Conservation (phyloP, 177 flowering plant species). For the Tripterygium wilfordii region DNA sequence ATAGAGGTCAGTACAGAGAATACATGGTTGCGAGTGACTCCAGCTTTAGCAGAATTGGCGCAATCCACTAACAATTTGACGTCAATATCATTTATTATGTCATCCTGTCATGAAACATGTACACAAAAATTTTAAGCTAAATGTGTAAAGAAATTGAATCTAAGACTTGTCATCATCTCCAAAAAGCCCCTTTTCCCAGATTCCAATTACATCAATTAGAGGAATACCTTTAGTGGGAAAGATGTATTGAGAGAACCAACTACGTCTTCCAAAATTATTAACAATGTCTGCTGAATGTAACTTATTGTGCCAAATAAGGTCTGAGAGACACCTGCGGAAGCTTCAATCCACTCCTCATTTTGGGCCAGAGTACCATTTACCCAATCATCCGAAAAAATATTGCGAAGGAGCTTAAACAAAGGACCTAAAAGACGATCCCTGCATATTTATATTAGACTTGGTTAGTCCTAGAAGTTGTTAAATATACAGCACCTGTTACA, state of each 20-base stretch:
- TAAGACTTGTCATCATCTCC: too few species aligned
- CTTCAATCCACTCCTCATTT: conserved; percentile 17
- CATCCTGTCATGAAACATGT: conserved; percentile 36
- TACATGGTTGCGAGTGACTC: conserved; percentile 60
- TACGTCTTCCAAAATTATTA: conserved; percentile 67
- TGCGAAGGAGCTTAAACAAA: conserved; percentile 56
- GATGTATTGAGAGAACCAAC: conserved; percentile 26
- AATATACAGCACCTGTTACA: too few species aligned
- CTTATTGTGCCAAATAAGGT: conserved; percentile 15
- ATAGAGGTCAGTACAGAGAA: conserved; percentile 62
- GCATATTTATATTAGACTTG: background rate
- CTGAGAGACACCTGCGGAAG: conserved; percentile 32
- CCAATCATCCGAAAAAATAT: conserved; percentile 39
- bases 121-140: background rate
- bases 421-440: conserved; percentile 65
- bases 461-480: background rate
- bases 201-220: background rate
- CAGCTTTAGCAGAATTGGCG: conserved; percentile 53
- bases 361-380: conserved; percentile 15
- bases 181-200: too few species aligned
- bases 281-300: conserved; percentile 57
- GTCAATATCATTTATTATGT: conserved; percentile 24
- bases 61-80: conserved; percentile 55
- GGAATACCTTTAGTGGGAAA: conserved; percentile 27
- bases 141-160: too few species aligned